Evolutionary conservation across 179 eudicot genomes (phyloP).

Genomic region (Silene coronaria): DNA sequence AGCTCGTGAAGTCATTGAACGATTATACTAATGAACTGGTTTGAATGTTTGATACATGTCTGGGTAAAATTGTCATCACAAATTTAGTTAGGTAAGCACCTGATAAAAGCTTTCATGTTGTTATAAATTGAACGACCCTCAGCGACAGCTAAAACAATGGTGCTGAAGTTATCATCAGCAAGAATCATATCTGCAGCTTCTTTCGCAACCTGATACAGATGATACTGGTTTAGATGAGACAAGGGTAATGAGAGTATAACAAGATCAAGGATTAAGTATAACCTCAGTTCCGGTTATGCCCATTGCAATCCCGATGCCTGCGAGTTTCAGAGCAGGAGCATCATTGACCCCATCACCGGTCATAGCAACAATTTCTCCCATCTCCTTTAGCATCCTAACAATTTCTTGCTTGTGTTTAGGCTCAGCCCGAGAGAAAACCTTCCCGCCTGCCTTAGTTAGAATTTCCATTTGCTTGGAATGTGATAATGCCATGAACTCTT

Average conservation of each 20-base stretch:
- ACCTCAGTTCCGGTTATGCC: slow-evolving; percentile 96
- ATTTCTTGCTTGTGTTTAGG: slow-evolving; percentile 90
- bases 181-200: slow-evolving; percentile 97
- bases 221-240: too few species aligned
- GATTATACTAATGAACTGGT: too few species aligned
- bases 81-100: too few species aligned
- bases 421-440: slow-evolving; percentile 85
- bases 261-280: not conserved
- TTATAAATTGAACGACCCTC: slow-evolving; percentile 88
- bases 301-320: slow-evolving; percentile 94
- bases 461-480: slow-evolving; percentile 48
- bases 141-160: slow-evolving; percentile 81
- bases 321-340: slow-evolving; percentile 89
- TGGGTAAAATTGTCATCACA: too few species aligned
- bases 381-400: slow-evolving; percentile 73
- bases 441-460: slow-evolving; percentile 57
- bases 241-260: too few species aligned
- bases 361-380: slow-evolving; percentile 87
- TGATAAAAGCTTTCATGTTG: slow-evolving; percentile 94
- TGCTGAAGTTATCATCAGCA: slow-evolving; percentile 92
- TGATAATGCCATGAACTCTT: slow-evolving; percentile 76
- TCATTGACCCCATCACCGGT: slow-evolving; percentile 98
- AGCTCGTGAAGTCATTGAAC: too few species aligned
- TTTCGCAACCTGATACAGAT: slow-evolving; percentile 97
- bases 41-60: too few species aligned